phyloP scores from a whole-genome alignment of 2,329 filamentous ascomycete genomes.

The Apiospora koreana region DNA sequence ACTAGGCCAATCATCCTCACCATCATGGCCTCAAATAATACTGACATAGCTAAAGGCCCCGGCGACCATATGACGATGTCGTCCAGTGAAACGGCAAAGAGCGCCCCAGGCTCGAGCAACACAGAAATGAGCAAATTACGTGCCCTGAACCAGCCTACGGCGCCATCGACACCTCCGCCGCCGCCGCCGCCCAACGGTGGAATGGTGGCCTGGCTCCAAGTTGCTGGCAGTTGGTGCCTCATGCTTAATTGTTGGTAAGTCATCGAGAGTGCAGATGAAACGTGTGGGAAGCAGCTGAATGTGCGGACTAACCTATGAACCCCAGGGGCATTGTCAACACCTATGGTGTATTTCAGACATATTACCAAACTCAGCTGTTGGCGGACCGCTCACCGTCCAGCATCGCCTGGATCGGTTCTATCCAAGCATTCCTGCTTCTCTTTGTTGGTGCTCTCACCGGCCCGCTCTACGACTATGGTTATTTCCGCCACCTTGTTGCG shows the following conservation, averaged over 20 bases:
- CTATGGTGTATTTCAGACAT: conserved; percentile 57
- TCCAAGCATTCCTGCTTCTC: conserved; percentile 48
- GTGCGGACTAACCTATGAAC: neutral
- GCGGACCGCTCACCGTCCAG: conserved; percentile 35
- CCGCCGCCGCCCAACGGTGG: conserved; percentile 8
- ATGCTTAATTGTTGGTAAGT: conserved; percentile 1
- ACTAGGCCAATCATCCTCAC: neutral
- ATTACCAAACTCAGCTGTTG: conserved; percentile 45
- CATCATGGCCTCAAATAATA: neutral
- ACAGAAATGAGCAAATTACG: neutral
- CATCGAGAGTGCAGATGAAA: too few species aligned
- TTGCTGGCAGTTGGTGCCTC: conserved; percentile 18
- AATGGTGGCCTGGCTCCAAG: conserved; percentile 23
- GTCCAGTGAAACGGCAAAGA: neutral
- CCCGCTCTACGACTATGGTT: conserved; percentile 43
- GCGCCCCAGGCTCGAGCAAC: neutral
- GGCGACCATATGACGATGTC: neutral
- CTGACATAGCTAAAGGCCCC: neutral
- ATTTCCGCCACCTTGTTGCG: conserved; percentile 52
- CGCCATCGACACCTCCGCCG: neutral
- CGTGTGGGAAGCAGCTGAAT: neutral
- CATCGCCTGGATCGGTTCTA: conserved; percentile 48
- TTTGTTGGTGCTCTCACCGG: conserved; percentile 32
- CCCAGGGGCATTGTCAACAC: conserved; percentile 37
- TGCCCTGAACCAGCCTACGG: neutral